Evolutionary conservation across 345 rosid species (phyloP).

Genomic region (Lepidium africanum): DNA sequence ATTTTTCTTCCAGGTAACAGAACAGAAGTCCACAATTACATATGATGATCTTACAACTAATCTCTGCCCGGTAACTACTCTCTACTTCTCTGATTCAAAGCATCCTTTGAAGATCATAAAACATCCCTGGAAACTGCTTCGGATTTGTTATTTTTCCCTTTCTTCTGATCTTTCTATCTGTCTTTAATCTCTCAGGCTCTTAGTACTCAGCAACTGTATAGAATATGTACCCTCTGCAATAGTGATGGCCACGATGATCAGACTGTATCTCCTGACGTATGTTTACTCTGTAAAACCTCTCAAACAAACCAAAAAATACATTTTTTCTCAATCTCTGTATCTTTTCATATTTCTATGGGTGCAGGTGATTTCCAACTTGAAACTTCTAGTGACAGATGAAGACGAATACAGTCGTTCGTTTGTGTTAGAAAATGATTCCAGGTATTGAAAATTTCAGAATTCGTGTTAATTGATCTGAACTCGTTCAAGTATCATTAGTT

Average conservation of each 20-base stretch:
- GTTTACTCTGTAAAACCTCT: slow-evolving; percentile 10
- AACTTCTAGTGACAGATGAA: slow-evolving; percentile 68
- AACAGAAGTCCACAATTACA: slow-evolving; percentile 68
- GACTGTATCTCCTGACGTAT: slow-evolving; percentile 66
- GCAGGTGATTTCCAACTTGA: slow-evolving; percentile 84
- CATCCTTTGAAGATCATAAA: not conserved
- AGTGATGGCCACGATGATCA: slow-evolving; percentile 50
- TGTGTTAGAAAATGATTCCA: slow-evolving; percentile 65
- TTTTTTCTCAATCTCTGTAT: not conserved
- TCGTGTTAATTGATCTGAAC: not conserved
- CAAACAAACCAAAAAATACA: not conserved
- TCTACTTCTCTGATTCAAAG: slow-evolving; percentile 7
- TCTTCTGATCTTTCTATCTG: not conserved
- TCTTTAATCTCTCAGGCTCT: slow-evolving; percentile 42
- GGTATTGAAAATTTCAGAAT: slow-evolving; percentile 29
- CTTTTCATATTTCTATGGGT: not conserved
- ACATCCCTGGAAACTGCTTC: not conserved
- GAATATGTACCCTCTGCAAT: slow-evolving; percentile 70
- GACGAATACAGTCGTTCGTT: slow-evolving; percentile 54
- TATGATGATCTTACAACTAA: slow-evolving; percentile 81
- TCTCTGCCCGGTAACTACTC: slow-evolving; percentile 74
- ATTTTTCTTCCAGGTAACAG: slow-evolving; percentile 51
- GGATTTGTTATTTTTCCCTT: not conserved
- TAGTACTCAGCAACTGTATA: slow-evolving; percentile 81
- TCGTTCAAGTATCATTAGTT: not conserved